Evolutionary conservation across 2,329 filamentous ascomycete species (phyloP).

Genomic region (Ceratocystis huliohia): DNA sequence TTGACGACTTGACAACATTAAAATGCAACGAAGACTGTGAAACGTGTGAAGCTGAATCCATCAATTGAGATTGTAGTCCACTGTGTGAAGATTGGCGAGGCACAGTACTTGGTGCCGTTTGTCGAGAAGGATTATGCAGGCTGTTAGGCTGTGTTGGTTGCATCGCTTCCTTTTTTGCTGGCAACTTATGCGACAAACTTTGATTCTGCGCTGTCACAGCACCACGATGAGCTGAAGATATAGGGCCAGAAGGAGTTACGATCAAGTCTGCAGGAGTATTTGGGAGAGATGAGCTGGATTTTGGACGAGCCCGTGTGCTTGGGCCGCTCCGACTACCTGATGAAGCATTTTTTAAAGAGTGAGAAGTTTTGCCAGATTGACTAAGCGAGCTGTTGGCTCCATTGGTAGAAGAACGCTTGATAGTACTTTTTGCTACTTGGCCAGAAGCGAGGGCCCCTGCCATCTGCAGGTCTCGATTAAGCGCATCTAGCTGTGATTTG

Average conservation of each 20-base stretch:
- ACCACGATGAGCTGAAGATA: not conserved
- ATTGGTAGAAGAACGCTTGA: not conserved
- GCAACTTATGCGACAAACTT: conserved; percentile 1
- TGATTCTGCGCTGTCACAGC: conserved; percentile 2
- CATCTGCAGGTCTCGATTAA: conserved; percentile 14
- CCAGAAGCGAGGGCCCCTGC: conserved; percentile 30
- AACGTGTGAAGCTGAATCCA: conserved; percentile 1
- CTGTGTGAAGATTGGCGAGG: conserved; percentile 8
- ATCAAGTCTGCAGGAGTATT: not conserved
- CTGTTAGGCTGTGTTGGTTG: conserved; percentile 9
- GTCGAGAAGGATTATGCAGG: conserved; percentile 14
- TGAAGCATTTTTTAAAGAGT: not conserved
- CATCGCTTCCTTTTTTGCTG: not conserved
- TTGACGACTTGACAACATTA: not conserved
- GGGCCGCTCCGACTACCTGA: not conserved
- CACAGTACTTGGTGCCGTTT: not conserved
- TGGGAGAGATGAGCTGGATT: conserved; percentile 10
- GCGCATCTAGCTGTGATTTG: conserved; percentile 23
- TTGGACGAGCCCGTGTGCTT: conserved; percentile 11
- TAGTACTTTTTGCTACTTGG: conserved; percentile 31
- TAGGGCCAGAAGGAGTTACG: not conserved
- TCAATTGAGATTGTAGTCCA: not conserved
- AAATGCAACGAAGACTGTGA: not conserved
- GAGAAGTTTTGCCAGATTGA: not conserved
- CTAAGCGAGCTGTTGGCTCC: not conserved